Evolutionary conservation across 192 early-diverging fungal genomes (phyloP), one percentile per base, ranked within the genome.

Genomic region (Coemansia sp.): DNA sequence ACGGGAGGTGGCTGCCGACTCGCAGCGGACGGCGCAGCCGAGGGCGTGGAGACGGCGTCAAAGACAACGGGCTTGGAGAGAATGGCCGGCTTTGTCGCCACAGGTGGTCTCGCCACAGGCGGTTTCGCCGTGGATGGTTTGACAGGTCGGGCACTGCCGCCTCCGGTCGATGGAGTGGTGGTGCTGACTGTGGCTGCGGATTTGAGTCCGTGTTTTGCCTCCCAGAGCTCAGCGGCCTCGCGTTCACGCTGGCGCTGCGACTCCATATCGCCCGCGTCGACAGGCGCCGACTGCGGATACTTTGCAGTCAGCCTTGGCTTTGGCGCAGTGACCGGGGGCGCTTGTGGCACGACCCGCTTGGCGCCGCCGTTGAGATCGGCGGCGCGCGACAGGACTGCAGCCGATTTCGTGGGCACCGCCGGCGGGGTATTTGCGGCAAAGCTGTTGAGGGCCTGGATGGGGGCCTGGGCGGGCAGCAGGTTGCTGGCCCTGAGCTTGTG

Each of bases 171-270:
- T 18, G 11, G n/a, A n/a, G n/a, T n/a, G n/a, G n/a, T n/a, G n/a
- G n/a, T n/a, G n/a, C n/a, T n/a, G 5, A 32, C n/a, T 11, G 23
- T 36, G 6, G 57, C 33, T 0, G 32, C 32, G 18, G 32, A 26
- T 20, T 65, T 65, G 34, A 43, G 48, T 45, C 56, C 45, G 34
- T 67, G 64, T 15, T 46, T 19, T 5, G 58, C 33, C 53, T 67
- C 64, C 64, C 64, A 67, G 25, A 15, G 46, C 57, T 32, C 34
- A 41, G 42, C 48, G 4, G 37, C 58, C 42, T 60, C 58, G 20
- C 62, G 52, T 32, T 58, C 56, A 15, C 36, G 38, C 49, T 56
- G 57, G 8, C 45, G 51, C n/a, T 48, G 29, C 6, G 13, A 10
- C n/a, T 64, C 60, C 5, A 46, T 29, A 9, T 54, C 38, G 19